These are phyloP conservation scores for Letharia lupina DNA, from an alignment of 495 filamentous ascomycete species.

Conservation along the genomic window DNA sequence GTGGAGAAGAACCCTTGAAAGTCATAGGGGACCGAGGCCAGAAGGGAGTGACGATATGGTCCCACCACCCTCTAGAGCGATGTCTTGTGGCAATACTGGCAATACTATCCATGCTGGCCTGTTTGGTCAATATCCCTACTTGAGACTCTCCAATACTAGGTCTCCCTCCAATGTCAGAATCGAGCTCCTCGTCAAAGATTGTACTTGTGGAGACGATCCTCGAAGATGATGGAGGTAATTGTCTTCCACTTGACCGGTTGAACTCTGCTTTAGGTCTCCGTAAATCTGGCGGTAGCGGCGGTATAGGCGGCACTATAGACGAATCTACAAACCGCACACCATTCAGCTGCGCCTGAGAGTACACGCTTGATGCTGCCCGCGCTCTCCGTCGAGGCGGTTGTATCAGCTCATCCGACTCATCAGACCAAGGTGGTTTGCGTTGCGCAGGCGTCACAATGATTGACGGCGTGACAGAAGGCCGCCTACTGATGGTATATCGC, in stretches of 20 bases:
- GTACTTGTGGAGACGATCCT: conserved; percentile 40
- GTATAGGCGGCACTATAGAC: conserved; percentile 51
- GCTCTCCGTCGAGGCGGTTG: conserved; percentile 29
- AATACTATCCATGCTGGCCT: conserved; percentile 31
- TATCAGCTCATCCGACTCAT: conserved; percentile 34
- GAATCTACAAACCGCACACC: conserved; percentile 23
- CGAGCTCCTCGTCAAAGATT: conserved; percentile 41
- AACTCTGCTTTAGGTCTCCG: background rate
- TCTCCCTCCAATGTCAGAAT: conserved; percentile 25
- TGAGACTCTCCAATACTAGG: conserved; percentile 33
- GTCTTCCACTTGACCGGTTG: background rate
- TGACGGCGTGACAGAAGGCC: conserved; percentile 38
- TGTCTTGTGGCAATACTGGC: conserved; percentile 44
- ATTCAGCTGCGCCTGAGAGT: conserved; percentile 49
- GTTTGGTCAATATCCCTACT: conserved; percentile 23
- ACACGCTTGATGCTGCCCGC: conserved; percentile 52
- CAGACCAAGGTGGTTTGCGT: conserved; percentile 56
- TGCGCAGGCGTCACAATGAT: conserved; percentile 58
- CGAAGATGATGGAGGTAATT: background rate
- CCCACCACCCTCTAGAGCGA: conserved; percentile 81
- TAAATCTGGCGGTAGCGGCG: conserved; percentile 44
- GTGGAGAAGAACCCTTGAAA: conserved; percentile 19
- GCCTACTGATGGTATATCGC: conserved; percentile 28
- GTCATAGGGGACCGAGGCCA: conserved; percentile 39
- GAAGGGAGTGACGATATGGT: conserved; percentile 72